Percentiles rank a stretch among this genome's conserved stretches.
These are phyloP conservation scores for Bruguiera parviflora DNA, from an alignment of 345 rosid genomes.

Conservation along the genomic window DNA sequence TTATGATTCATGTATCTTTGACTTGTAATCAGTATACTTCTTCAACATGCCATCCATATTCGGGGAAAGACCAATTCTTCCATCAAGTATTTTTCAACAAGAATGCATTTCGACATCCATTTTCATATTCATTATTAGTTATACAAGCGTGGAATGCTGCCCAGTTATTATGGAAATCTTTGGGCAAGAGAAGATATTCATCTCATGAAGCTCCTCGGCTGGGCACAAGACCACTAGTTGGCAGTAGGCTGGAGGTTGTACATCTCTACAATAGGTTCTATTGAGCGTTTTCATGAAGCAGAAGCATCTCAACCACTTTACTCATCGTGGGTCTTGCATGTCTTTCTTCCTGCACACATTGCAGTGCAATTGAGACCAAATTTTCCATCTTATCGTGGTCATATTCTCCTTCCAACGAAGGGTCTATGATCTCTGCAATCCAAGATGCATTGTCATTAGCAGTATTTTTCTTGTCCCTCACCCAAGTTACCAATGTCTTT, in stretches of 20 bases:
- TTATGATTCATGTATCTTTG: constrained; percentile 13
- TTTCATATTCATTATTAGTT: too few species aligned
- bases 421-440: not conserved
- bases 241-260: too few species aligned
- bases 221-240: too few species aligned
- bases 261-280: too few species aligned
- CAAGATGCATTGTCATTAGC: not conserved
- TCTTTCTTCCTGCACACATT: constrained; percentile 29
- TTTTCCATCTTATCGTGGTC: constrained; percentile 16
- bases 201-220: too few species aligned
- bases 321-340: constrained; percentile 32
- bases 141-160: too few species aligned
- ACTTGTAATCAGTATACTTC: constrained; percentile 5
- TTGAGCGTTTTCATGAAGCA: too few species aligned
- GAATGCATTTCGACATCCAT: too few species aligned
- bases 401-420: not conserved
- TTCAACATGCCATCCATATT: constrained; percentile 18
- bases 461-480: not conserved
- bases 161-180: too few species aligned
- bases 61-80: not conserved
- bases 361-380: constrained; percentile 22
- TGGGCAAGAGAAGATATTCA: too few species aligned
- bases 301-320: constrained; percentile 27
- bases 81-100: too few species aligned
- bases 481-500: constrained; percentile 6